phyloP scores from a whole-genome alignment of 2,329 filamentous ascomycete species.

The Aspergillus versicolor region DNA sequence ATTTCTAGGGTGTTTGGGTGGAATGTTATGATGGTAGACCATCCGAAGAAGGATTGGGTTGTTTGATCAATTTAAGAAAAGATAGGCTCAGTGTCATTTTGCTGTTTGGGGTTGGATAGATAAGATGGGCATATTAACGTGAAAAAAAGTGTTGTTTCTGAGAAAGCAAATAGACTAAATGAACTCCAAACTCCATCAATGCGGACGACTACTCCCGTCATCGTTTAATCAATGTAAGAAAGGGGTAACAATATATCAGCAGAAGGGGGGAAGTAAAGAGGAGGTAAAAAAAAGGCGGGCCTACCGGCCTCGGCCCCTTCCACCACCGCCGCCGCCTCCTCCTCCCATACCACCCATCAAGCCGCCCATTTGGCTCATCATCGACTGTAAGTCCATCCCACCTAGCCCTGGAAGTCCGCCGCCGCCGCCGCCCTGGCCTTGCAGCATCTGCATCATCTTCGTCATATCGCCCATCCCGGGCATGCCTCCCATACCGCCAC shows the following conservation, averaged over 20 bases:
- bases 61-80: background rate
- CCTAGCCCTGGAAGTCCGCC: constrained; percentile 63
- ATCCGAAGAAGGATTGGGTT: constrained; percentile 1
- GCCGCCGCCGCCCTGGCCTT: constrained; percentile 68
- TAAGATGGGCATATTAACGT: background rate
- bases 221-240: constrained; percentile 3
- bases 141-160: background rate
- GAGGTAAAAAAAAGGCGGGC: constrained; percentile 7
- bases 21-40: constrained; percentile 2
- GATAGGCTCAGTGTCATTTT: background rate
- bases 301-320: constrained; percentile 34
- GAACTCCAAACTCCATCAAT: constrained; percentile 22
- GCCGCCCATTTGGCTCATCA: constrained; percentile 76
- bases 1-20: constrained; percentile 3
- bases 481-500: constrained; percentile 67
- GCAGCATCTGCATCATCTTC: constrained; percentile 96
- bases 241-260: constrained; percentile 12
- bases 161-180: background rate
- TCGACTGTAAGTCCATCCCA: constrained; percentile 65
- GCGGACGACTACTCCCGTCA: background rate
- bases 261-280: constrained; percentile 10
- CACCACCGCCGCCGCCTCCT: constrained; percentile 38
- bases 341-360: constrained; percentile 46
- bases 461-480: constrained; percentile 78
- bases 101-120: background rate